Conservation (phyloP, 176 grass and related monocot genomes). For the Pharus latifolius region DNA sequence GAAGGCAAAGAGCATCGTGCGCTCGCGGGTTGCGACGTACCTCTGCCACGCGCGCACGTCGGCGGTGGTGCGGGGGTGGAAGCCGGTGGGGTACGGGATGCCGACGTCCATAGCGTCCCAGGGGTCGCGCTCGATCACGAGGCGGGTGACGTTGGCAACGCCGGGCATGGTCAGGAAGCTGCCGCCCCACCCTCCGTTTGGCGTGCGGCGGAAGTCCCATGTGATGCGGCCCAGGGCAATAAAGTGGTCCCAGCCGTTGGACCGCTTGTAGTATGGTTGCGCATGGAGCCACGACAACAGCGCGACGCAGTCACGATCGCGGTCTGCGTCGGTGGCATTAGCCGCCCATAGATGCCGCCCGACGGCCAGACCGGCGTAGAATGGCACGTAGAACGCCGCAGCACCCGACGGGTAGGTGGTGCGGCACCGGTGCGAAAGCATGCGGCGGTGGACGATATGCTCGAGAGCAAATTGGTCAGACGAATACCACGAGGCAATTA, state of each 20-base stretch:
- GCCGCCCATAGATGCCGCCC: constrained; percentile 60
- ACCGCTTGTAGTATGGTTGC: constrained; percentile 42
- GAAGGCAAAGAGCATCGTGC: constrained; percentile 60
- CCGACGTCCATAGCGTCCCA: constrained; percentile 86
- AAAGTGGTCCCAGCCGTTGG: constrained; percentile 73
- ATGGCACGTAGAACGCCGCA: constrained; percentile 67
- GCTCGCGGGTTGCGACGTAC: constrained; percentile 28
- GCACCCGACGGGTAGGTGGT: constrained; percentile 41
- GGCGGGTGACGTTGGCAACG: constrained; percentile 64
- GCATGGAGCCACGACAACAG: constrained; percentile 59
- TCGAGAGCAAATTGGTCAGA: constrained; percentile 83
- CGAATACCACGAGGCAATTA: constrained; percentile 62
- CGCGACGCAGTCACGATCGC: constrained; percentile 51
- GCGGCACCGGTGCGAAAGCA: constrained; percentile 66
- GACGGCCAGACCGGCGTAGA: constrained; percentile 74
- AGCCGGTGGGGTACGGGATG: constrained; percentile 76
- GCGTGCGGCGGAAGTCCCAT: constrained; percentile 76
- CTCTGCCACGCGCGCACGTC: constrained; percentile 57
- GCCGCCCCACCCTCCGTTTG: constrained; percentile 46
- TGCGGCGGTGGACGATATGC: constrained; percentile 65
- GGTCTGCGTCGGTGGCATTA: constrained; percentile 39
- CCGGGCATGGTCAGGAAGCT: constrained; percentile 84
- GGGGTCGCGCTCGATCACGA: constrained; percentile 76
- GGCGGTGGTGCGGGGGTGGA: constrained; percentile 59
- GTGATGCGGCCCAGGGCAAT: constrained; percentile 77